phyloP scores from a whole-genome alignment of 192 early-diverging fungal genomes.

The Rhizoclosmatium sp. region DNA sequence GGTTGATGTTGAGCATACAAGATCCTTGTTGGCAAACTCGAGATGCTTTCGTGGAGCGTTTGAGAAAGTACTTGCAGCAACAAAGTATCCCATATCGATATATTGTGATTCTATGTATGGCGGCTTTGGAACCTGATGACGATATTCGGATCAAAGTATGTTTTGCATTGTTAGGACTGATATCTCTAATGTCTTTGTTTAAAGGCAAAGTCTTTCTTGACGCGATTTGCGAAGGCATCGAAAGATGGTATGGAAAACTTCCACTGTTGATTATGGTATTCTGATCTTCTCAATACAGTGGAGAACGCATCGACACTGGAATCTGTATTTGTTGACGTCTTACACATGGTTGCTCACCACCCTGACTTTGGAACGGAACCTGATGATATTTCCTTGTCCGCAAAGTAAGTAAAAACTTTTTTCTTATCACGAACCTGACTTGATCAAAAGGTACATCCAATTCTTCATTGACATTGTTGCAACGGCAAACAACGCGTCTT shows the following conservation, averaged over 20 bases:
- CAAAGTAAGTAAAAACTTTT: conserved; percentile 41
- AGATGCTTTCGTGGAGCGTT: conserved; percentile 68
- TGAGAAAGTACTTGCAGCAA: conserved; percentile 73
- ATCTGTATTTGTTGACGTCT: conserved; percentile 64
- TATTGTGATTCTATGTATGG: conserved; percentile 74
- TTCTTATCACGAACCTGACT: not conserved
- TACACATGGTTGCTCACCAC: conserved; percentile 84
- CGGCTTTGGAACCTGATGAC: conserved; percentile 86
- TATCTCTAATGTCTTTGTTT: not conserved
- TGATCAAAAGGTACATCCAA: conserved; percentile 72
- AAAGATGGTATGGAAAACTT: conserved; percentile 30
- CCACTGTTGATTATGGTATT: not conserved
- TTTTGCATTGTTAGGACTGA: conserved; percentile 40
- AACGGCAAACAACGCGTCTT: conserved; percentile 82
- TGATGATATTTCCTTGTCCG: conserved; percentile 59
- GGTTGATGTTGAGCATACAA: conserved; percentile 71
- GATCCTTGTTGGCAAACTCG: conserved; percentile 86
- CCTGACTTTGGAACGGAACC: conserved; percentile 73
- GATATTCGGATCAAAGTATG: conserved; percentile 68
- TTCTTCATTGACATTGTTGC: conserved; percentile 84
- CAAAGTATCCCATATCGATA: conserved; percentile 74
- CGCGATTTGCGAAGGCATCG: conserved; percentile 22
- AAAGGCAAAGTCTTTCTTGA: conserved; percentile 29
- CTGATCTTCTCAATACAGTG: not conserved
- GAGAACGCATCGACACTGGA: conserved; percentile 57